Base-by-base conservation (phyloP, 2,329 filamentous ascomycete genomes). In the Dactylellina cionopaga region DNA sequence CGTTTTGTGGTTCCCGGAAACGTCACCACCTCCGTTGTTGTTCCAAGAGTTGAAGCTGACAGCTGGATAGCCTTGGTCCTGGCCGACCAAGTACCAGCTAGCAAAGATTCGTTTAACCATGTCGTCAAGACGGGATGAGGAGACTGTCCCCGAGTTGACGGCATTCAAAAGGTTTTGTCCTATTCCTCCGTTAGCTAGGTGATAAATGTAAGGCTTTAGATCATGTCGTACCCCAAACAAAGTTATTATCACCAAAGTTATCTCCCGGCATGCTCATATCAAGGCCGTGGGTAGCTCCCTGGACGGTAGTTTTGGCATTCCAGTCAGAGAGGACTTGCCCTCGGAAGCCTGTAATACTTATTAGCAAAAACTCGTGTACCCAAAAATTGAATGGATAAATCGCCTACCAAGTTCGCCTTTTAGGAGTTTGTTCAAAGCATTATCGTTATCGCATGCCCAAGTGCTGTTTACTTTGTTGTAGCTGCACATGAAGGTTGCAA, bases 181-280 rank as follows among this genome's bases (percentile, higher is more conserved):
- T 65, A n/a, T 96, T 85, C 51, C 91, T 89, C 59, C 89, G 83
- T 1, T 92, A 92, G 73, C 90, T 84, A 19, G 84, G 52, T 79
- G 80, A 5, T 90, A 81, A 0, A n/a, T n/a, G n/a, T n/a, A n/a
- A n/a, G n/a, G n/a, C 90, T 27, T 7, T 27, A 29, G 22, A 15
- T n/a, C 15, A 24, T 31, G 10, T 6, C 31, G 88, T 83, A 7
- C 94, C 94, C 90, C 91, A 96, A 83, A 84, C 96, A 54, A 81
- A 80, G 5, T 90, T 90, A 2, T 85, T 87, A 80, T 90, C 87
- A 82, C 97, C 96, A 17, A 81, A 75, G 1, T 90, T 90, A 78
- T 97, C 94, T 60, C 92, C 91, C 0, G 90, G 90, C 92, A 95
- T 95, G n/a, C 85, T 85, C 90, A 95, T 92, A 79, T 96, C 92